phyloP scores from a whole-genome alignment of 2,329 filamentous ascomycete genomes.

The Bertia moriformis region DNA sequence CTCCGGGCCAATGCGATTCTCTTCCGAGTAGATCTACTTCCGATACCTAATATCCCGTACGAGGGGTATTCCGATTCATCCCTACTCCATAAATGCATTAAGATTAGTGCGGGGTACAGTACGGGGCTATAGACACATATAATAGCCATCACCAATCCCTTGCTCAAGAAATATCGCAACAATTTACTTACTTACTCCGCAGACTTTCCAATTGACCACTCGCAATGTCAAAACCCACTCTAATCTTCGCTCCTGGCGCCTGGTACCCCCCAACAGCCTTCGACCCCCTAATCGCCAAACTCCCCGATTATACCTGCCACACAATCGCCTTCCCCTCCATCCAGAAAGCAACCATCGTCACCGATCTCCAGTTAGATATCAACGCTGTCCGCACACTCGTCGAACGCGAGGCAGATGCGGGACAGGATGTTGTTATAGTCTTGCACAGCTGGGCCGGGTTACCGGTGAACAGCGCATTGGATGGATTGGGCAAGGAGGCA shows the following conservation, averaged over 20 bases:
- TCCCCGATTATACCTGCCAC: conserved; percentile 3
- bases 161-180: too few relatives aligned
- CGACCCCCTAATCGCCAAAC: conserved; percentile 9
- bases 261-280: conserved; percentile 15
- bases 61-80: too few relatives aligned
- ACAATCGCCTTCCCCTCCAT: background rate
- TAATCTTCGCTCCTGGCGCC: conserved; percentile 14
- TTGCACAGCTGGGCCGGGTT: conserved; percentile 19
- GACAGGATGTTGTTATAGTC: conserved; percentile 13
- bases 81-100: too few relatives aligned
- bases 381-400: conserved; percentile 1
- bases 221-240: conserved; percentile 10
- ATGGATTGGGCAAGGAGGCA: conserved; percentile 13
- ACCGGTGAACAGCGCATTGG: conserved; percentile 16
- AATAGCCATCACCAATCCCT: too few relatives aligned
- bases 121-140: too few relatives aligned
- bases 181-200: too few relatives aligned
- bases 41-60: too few relatives aligned
- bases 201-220: too few relatives aligned
- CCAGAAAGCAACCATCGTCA: background rate
- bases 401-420: conserved; percentile 4
- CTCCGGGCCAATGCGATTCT: too few relatives aligned
- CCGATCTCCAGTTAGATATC: conserved; percentile 2
- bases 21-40: too few relatives aligned
- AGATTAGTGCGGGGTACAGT: too few relatives aligned